Conservation (phyloP, 2,329 filamentous ascomycete genomes). For the Geoglossum cookeanum region DNA sequence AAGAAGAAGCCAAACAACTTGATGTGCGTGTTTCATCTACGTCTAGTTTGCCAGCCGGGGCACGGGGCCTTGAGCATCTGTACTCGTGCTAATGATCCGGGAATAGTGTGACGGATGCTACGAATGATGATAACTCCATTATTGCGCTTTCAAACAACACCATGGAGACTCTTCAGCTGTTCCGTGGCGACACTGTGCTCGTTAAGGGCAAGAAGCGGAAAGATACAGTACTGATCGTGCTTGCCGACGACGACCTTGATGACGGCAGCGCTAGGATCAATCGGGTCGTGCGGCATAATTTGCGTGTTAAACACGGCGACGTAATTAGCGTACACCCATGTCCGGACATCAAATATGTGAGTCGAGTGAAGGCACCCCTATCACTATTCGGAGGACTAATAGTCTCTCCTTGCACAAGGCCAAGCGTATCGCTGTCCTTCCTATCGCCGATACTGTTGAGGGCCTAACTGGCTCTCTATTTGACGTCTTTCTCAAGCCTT, state of each 20-base stretch:
- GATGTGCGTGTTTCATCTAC: constrained; percentile 43
- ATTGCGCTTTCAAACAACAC: constrained; percentile 96
- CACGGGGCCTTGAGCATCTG: background rate
- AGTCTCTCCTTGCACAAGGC: constrained; percentile 37
- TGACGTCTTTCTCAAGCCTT: constrained; percentile 96
- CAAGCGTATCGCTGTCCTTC: constrained; percentile 95
- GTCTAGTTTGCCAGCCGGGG: background rate
- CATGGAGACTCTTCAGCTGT: constrained; percentile 95
- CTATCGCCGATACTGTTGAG: constrained; percentile 95
- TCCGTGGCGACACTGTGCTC: constrained; percentile 94
- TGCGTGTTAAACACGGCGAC: constrained; percentile 95
- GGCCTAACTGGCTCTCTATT: constrained; percentile 94
- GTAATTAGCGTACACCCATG: constrained; percentile 94
- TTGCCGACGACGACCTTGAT: constrained; percentile 94
- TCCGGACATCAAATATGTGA: constrained; percentile 98
- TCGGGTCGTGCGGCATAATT: constrained; percentile 93
- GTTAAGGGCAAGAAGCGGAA: constrained; percentile 99
- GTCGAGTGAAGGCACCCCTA: constrained; percentile 20
- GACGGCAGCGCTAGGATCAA: constrained; percentile 95
- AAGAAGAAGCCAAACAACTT: constrained; percentile 99
- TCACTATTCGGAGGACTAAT: background rate
- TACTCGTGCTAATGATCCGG: constrained; percentile 16
- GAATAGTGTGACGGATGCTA: constrained; percentile 81
- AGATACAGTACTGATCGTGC: constrained; percentile 93
- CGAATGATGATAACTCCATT: constrained; percentile 99